Evolutionary conservation across 2,329 filamentous ascomycete species (phyloP), one percentile per base, ranked within the genome.

Genomic region (Nemania bipapillata): DNA sequence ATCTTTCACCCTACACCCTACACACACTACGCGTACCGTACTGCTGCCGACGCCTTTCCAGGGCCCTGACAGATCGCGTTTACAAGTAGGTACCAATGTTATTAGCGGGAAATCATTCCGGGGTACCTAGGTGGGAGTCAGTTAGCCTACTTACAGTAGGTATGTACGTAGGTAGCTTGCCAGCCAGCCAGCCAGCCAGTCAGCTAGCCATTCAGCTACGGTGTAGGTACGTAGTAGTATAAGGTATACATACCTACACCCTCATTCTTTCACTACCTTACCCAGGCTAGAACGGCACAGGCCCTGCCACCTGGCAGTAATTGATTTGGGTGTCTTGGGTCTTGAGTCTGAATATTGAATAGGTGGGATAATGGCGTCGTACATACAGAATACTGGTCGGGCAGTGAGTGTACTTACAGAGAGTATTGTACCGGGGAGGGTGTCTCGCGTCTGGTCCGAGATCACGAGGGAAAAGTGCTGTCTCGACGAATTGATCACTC

Each of bases 51-150:
- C 74, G 76, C 76, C 74, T 74, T 76, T 74, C 74, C 75, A 77
- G 72, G 72, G 73, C 76, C 75, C 73, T 77, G 75, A 76, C 75
- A 78, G 76, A 78, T 77, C 75, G 72, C 72, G 60, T 70, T 70
- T 71, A n/a, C n/a, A n/a, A n/a, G n/a, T n/a, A 45, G 30, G 30
- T 45, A 67, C 60, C 68, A 68, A 72, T 66, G 42, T 42, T 49
- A 66, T 77, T 78, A 77, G 77, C 74, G 77, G 77, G 72, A 75
- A 77, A 78, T 78, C 76, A 74, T 75, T 78, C 77, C 75, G 77
- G 77, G 77, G 77, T 78, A 78, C 40, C 40, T 45, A 20, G 40
- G 37, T 32, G n/a, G n/a, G n/a, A n/a, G n/a, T n/a, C n/a, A 32
- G 30, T 32, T 32, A 32, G 30, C 30, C 30, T 32, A 32, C 4